phyloP scores from a whole-genome alignment of 306 rosid genomes.

The Vigna reflexopilosa region DNA sequence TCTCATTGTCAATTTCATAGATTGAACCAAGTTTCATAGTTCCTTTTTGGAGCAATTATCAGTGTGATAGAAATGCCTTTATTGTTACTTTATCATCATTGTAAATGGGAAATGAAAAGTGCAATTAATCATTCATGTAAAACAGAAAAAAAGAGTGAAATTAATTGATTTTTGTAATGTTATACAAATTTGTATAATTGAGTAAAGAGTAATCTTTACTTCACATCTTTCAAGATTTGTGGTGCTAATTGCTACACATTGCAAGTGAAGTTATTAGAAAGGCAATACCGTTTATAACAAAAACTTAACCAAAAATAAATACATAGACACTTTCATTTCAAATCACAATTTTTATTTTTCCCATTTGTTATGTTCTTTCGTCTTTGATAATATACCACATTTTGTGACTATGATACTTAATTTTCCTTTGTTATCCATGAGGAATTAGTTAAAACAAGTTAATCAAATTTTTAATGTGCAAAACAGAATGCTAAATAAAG shows the following conservation, averaged over 20 bases:
- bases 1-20: background rate
- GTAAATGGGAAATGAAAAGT: conserved; percentile 8
- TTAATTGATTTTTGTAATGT: background rate
- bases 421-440: background rate
- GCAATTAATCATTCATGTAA: background rate
- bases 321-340: background rate
- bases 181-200: conserved; percentile 1
- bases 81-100: background rate
- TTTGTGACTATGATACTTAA: background rate
- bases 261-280: background rate
- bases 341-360: background rate
- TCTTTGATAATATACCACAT: background rate
- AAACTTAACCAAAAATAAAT: background rate
- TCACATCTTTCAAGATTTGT: background rate
- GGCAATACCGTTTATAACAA: background rate
- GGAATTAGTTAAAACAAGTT: background rate
- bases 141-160: background rate
- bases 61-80: background rate
- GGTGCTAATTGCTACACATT: too few relatives aligned
- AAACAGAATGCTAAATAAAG: conserved; percentile 1
- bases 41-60: background rate
- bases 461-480: background rate
- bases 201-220: background rate
- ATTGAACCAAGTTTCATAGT: background rate
- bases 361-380: background rate